phyloP scores from a whole-genome alignment of 768 basidiomycete species.

The Gymnopilus dilepis region DNA sequence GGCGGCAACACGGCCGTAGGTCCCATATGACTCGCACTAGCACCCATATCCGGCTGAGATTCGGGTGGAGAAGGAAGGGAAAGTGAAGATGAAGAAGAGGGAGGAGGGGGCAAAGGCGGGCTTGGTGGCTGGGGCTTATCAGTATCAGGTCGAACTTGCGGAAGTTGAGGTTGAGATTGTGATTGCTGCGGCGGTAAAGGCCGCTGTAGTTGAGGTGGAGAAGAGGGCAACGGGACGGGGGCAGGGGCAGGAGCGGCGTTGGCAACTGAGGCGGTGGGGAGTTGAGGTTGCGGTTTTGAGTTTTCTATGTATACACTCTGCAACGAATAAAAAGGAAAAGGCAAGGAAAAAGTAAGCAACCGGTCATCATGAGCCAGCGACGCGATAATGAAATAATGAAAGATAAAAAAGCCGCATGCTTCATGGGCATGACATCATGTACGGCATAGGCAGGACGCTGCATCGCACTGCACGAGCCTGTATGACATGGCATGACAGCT shows the following conservation, averaged over 20 bases:
- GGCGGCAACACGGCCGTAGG: slow-evolving; percentile 19
- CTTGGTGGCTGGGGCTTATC: slow-evolving; percentile 18
- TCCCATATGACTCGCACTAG: slow-evolving; percentile 20
- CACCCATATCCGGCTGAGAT: slow-evolving; percentile 18
- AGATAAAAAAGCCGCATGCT: slow-evolving; percentile 6
- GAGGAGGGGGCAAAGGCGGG: slow-evolving; percentile 2
- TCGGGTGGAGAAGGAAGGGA: slow-evolving; percentile 19
- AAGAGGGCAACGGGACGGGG: background rate
- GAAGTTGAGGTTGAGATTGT: slow-evolving; percentile 17
- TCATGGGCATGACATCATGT: slow-evolving; percentile 2
- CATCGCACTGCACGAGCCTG: too few species aligned
- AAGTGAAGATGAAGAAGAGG: background rate
- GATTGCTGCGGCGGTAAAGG: background rate
- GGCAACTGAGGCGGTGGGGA: background rate
- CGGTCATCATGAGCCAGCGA: slow-evolving; percentile 2
- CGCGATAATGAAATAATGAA: slow-evolving; percentile 28
- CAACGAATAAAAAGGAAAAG: slow-evolving; percentile 8
- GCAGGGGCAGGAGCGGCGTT: too few species aligned
- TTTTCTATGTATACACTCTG: slow-evolving; percentile 23
- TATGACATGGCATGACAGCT: background rate
- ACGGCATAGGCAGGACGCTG: background rate
- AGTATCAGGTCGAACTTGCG: slow-evolving; percentile 14
- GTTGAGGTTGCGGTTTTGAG: background rate
- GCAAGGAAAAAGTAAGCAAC: slow-evolving; percentile 6
- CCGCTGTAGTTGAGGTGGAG: background rate